Percentiles rank a stretch among this genome's conserved stretches.
Evolutionary conservation across 192 early-diverging fungal species (phyloP).

Genomic region (Haplosporangium gracile): DNA sequence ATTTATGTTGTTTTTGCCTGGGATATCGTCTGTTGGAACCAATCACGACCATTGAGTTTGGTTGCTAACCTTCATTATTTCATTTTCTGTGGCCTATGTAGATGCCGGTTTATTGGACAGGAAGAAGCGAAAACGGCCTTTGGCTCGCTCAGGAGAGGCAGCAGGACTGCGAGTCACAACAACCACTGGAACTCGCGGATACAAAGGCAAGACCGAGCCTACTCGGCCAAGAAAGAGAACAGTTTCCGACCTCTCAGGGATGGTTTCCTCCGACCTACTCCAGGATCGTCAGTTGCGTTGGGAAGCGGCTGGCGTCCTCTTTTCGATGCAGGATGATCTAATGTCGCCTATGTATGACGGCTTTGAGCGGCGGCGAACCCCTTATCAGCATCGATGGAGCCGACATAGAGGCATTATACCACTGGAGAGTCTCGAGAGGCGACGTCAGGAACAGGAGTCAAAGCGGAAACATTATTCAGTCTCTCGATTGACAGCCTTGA

Average conservation of each 20-base stretch:
- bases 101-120: slow-evolving; percentile 14
- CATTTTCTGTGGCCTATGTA: background rate
- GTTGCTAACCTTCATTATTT: background rate
- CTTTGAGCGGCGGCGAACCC: background rate
- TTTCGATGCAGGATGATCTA: slow-evolving; percentile 42
- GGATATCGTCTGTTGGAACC: background rate
- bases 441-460: slow-evolving; percentile 15
- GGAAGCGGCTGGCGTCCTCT: slow-evolving; percentile 46
- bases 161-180: slow-evolving; percentile 26
- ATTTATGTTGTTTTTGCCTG: background rate
- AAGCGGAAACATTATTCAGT: background rate
- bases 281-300: slow-evolving; percentile 24
- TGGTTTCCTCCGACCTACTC: slow-evolving; percentile 20
- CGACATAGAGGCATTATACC: slow-evolving; percentile 8
- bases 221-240: slow-evolving; percentile 42
- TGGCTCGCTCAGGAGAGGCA: slow-evolving; percentile 7
- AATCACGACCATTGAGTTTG: background rate
- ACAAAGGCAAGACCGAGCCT: slow-evolving; percentile 9
- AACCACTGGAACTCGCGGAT: background rate
- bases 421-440: slow-evolving; percentile 27
- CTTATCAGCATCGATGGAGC: background rate
- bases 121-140: slow-evolving; percentile 44
- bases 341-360: background rate
- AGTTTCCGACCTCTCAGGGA: slow-evolving; percentile 51
- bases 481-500: slow-evolving; percentile 2